Conservation (phyloP, 2,329 filamentous ascomycete species). For the Sclerotinia borealis region DNA sequence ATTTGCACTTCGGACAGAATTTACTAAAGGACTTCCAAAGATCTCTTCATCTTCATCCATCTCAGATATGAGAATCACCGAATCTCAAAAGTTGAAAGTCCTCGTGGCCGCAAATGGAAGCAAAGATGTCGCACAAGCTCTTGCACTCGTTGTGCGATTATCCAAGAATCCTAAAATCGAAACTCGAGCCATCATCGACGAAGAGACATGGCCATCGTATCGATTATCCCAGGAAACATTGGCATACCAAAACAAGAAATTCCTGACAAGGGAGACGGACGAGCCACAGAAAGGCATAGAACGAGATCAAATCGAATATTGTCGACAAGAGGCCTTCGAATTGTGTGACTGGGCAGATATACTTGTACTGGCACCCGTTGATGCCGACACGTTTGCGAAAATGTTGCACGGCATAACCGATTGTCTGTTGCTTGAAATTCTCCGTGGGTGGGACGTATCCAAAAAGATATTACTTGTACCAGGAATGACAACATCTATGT, state of each 20-base stretch:
- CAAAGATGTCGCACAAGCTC: conserved; percentile 58
- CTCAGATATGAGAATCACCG: conserved; percentile 37
- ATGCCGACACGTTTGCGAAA: conserved; percentile 76
- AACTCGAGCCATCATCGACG: conserved; percentile 57
- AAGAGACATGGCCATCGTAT: conserved; percentile 46
- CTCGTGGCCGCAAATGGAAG: conserved; percentile 61
- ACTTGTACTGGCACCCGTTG: conserved; percentile 75
- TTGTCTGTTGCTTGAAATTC: conserved; percentile 70
- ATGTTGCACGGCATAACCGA: conserved; percentile 83
- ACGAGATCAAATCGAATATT: conserved; percentile 40
- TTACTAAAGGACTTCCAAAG: conserved; percentile 19
- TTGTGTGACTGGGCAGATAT: conserved; percentile 84
- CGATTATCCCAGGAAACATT: conserved; percentile 58
- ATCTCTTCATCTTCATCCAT: conserved; percentile 25
- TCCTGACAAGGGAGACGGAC: conserved; percentile 27
- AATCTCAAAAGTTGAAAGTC: conserved; percentile 51
- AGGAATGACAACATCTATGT: conserved; percentile 83
- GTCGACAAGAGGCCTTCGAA: conserved; percentile 51
- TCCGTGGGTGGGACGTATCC: conserved; percentile 80
- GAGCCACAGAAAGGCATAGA: conserved; percentile 26
- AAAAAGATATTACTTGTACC: conserved; percentile 83
- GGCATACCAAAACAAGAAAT: conserved; percentile 49
- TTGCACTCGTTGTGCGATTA: conserved; percentile 59
- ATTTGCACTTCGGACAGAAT: conserved; percentile 14
- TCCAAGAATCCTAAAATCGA: conserved; percentile 59